phyloP scores from a whole-genome alignment of 495 filamentous ascomycete genomes.

The Pyronema domesticum region DNA sequence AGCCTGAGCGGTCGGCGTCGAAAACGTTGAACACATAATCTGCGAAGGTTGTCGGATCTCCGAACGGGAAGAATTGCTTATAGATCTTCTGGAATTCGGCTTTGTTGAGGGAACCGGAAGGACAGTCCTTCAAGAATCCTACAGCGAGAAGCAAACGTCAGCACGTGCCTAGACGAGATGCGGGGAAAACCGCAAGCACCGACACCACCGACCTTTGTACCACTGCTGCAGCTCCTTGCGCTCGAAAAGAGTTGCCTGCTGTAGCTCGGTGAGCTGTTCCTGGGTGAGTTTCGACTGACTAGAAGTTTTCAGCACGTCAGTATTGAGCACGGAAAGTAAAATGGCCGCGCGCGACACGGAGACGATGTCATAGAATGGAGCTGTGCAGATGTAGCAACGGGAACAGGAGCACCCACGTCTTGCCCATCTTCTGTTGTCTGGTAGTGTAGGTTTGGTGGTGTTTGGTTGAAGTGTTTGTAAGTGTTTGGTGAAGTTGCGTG shows the following conservation, averaged over 20 bases:
- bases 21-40: slow-evolving; percentile 99
- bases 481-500: background rate
- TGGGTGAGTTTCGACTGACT: slow-evolving; percentile 92
- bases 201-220: slow-evolving; percentile 66
- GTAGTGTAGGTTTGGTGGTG: background rate
- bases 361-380: too few relatives aligned
- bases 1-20: slow-evolving; percentile 88
- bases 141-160: background rate
- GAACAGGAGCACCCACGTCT: background rate
- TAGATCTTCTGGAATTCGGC: slow-evolving; percentile 99
- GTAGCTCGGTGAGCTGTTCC: slow-evolving; percentile 83
- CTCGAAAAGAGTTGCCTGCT: slow-evolving; percentile 93
- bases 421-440: background rate
- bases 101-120: slow-evolving; percentile 87
- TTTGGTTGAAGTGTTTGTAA: background rate
- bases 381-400: too few relatives aligned
- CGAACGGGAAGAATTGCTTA: slow-evolving; percentile 97
- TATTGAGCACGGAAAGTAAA: background rate
- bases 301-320: background rate
- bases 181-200: background rate
- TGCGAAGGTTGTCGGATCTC: slow-evolving; percentile 88
- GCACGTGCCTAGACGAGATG: background rate
- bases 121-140: slow-evolving; percentile 86
- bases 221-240: slow-evolving; percentile 99
- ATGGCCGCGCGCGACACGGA: background rate